Evolutionary conservation across 192 early-diverging fungal species (phyloP).

Genomic region (Coemansia sp.): DNA sequence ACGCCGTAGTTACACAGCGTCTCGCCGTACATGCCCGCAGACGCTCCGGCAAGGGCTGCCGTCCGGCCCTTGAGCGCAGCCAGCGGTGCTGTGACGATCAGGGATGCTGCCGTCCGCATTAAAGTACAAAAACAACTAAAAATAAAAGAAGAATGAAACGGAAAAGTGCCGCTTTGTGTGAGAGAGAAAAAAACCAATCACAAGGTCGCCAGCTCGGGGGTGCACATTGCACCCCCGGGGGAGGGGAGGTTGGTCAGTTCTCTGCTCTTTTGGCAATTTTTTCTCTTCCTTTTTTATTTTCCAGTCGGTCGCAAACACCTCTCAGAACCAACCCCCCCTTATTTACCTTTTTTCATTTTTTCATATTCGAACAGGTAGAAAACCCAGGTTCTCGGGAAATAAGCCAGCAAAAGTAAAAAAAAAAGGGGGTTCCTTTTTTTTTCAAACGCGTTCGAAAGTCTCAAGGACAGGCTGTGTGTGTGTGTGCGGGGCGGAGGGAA

Average conservation of each 20-base stretch:
- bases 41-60: no score
- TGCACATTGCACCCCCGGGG: neutral
- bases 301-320: neutral
- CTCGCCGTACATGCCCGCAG: no score
- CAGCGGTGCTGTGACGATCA: conserved; percentile 37
- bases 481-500: neutral
- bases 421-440: neutral
- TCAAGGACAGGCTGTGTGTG: neutral
- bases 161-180: no score
- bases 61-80: neutral
- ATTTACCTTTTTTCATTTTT: neutral
- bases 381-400: neutral
- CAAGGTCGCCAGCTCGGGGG: no score
- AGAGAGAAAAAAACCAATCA: no score
- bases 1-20: conserved; percentile 41
- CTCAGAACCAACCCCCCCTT: neutral
- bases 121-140: neutral
- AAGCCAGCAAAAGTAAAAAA: neutral
- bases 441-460: neutral
- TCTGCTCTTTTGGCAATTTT: neutral
- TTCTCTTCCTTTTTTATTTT: neutral
- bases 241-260: neutral
- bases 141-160: no score
- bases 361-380: neutral
- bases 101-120: conserved; percentile 21